Conservation (phyloP, 257 asterid genomes). For the Nicotiana sylvestris region DNA sequence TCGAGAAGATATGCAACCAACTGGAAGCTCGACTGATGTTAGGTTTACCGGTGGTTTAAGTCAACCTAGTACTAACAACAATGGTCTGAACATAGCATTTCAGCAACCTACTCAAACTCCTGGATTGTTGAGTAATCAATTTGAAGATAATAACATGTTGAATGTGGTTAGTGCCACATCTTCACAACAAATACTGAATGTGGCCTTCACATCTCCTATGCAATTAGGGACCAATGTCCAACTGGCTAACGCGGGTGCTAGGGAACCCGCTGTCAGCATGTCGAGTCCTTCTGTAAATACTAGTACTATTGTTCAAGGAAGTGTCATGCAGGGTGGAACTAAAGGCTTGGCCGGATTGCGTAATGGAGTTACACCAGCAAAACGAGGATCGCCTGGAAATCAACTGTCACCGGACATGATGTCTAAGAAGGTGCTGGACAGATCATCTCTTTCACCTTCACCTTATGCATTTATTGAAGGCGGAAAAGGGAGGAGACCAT, state of each 20-base stretch:
- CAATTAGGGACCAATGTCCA: slow-evolving; percentile 36
- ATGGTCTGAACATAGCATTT: slow-evolving; percentile 38
- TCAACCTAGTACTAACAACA: slow-evolving; percentile 17
- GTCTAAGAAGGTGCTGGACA: slow-evolving; percentile 38
- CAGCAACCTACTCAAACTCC: slow-evolving; percentile 41
- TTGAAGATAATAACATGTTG: slow-evolving; percentile 27
- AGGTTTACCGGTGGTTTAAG: slow-evolving; percentile 38
- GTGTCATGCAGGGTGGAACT: slow-evolving; percentile 32
- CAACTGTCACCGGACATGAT: slow-evolving; percentile 19
- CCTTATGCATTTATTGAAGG: slow-evolving; percentile 57
- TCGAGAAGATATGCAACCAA: slow-evolving; percentile 55
- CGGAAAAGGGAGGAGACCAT: slow-evolving; percentile 40
- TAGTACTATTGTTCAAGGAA: slow-evolving; percentile 31
- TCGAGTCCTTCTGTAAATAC: slow-evolving; percentile 32
- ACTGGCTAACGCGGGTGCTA: slow-evolving; percentile 38
- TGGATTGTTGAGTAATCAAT: slow-evolving; percentile 40
- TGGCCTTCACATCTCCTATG: slow-evolving; percentile 53
- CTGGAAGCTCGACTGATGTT: slow-evolving; percentile 24
- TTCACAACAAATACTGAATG: slow-evolving; percentile 32
- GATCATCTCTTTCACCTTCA: slow-evolving; percentile 55
- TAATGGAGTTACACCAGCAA: slow-evolving; percentile 40
- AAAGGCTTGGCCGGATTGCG: slow-evolving; percentile 39
- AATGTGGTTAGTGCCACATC: slow-evolving; percentile 33
- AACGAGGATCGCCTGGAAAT: slow-evolving; percentile 54
- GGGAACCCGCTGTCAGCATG: slow-evolving; percentile 31